Conservation (phyloP, 306 rosid genomes). For the Rosa persica region DNA sequence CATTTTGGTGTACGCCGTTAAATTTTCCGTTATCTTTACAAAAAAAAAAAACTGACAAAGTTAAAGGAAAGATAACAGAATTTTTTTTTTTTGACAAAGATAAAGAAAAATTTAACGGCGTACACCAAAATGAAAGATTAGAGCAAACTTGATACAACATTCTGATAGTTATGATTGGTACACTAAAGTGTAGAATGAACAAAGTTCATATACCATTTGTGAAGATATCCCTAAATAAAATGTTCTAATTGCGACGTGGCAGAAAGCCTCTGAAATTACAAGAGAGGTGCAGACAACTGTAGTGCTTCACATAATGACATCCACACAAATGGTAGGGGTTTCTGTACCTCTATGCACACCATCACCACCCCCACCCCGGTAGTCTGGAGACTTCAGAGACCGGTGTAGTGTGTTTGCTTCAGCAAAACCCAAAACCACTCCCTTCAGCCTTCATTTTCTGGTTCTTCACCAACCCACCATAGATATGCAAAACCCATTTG, state of each 20-base stretch:
- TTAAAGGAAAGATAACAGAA: no score
- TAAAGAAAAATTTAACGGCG: no score
- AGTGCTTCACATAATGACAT: conserved; percentile 18
- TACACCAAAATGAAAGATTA: no score
- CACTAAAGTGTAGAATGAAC: no score
- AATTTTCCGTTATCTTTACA: no score
- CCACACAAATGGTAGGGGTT: conserved; percentile 5
- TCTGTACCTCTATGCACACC: conserved; percentile 1
- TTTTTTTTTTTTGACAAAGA: no score
- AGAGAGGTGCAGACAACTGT: conserved; percentile 9
- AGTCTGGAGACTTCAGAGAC: neutral
- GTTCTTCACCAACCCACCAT: neutral
- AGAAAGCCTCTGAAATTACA: neutral
- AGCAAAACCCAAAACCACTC: neutral
- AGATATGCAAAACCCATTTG: conserved; percentile 21
- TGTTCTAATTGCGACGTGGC: conserved; percentile 17
- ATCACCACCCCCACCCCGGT: neutral
- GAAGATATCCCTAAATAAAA: no score
- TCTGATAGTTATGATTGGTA: no score
- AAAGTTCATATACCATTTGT: no score
- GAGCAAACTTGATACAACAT: no score
- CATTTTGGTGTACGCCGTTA: no score
- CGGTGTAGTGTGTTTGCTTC: neutral
- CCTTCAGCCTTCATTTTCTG: neutral
- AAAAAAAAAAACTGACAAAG: no score